Conservation (phyloP, 371 early-diverging fungal species). For the Mortierella sp. region DNA sequence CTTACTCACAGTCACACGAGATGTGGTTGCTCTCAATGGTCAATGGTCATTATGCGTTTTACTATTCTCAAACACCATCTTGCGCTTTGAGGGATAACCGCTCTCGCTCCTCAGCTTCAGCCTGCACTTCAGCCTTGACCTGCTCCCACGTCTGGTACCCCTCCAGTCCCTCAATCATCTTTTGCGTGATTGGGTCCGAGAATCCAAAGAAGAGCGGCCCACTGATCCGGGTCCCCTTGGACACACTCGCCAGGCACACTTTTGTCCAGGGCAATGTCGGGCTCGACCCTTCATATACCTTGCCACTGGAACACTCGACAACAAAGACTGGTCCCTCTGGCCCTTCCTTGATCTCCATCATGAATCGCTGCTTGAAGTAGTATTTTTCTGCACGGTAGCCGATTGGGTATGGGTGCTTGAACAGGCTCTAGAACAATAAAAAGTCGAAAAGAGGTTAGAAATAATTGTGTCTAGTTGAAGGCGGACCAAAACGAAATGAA, state of each 20-base stretch:
- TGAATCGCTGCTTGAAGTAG: conserved; percentile 48
- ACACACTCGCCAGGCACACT: conserved; percentile 50
- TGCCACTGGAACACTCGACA: conserved; percentile 38
- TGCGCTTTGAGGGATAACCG: not conserved
- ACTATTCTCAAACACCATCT: not conserved
- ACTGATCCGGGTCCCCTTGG: conserved; percentile 57
- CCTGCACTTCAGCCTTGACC: conserved; percentile 24
- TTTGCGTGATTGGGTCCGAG: conserved; percentile 57
- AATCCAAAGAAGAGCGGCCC: conserved; percentile 58
- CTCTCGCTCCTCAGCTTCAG: not conserved
- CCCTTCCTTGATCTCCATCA: conserved; percentile 51
- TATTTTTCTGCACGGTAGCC: conserved; percentile 53
- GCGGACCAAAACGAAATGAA: not conserved
- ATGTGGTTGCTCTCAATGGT: not conserved
- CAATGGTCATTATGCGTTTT: not conserved
- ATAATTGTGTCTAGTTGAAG: not conserved
- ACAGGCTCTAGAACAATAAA: conserved; percentile 29
- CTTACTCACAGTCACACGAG: not conserved
- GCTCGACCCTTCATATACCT: conserved; percentile 39
- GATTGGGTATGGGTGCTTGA: conserved; percentile 56
- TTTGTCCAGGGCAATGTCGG: conserved; percentile 58
- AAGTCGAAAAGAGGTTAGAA: not conserved
- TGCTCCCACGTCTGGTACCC: conserved; percentile 45
- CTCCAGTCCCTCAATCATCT: conserved; percentile 51
- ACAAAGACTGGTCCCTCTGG: conserved; percentile 53